phyloP scores from a whole-genome alignment of 2,329 filamentous ascomycete species.

The Fusarium humuli region DNA sequence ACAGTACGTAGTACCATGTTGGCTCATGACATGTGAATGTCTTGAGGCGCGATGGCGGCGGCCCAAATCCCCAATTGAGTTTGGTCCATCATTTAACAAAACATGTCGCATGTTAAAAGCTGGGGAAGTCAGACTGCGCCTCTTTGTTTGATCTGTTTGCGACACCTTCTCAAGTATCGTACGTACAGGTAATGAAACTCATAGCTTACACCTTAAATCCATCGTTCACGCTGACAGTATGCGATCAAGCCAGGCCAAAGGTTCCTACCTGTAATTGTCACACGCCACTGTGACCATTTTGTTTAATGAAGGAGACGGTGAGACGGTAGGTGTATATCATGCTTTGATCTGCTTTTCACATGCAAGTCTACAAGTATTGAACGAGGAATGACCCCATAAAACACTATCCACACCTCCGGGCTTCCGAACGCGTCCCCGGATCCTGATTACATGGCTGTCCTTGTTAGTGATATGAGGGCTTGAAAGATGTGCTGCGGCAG shows the following conservation, averaged over 20 bases:
- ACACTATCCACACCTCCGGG: conserved; percentile 18
- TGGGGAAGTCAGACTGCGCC: conserved; percentile 32
- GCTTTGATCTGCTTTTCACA: conserved; percentile 28
- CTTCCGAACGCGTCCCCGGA: conserved; percentile 30
- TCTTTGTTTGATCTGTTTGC: conserved; percentile 1
- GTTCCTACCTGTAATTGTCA: background rate
- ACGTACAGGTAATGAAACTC: background rate
- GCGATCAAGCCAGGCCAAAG: background rate
- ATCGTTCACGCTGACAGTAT: background rate
- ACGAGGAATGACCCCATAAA: conserved; percentile 18
- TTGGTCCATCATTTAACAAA: conserved; percentile 28
- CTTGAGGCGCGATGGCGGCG: conserved; percentile 24
- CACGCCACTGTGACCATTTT: background rate
- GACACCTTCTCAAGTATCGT: background rate
- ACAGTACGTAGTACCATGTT: background rate
- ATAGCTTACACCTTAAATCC: background rate
- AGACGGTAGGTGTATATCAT: background rate
- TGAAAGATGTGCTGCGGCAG: conserved; percentile 20
- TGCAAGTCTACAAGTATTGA: conserved; percentile 15
- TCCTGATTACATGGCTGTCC: conserved; percentile 9
- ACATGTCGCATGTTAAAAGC: conserved; percentile 30
- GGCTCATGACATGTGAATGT: conserved; percentile 39
- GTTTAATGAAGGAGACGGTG: background rate
- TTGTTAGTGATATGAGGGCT: conserved; percentile 20
- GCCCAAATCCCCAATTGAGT: conserved; percentile 38